These are phyloP conservation scores for Globisporangium paddicum DNA, from an alignment of 352 stramenopile species.

Conservation along the genomic window DNA sequence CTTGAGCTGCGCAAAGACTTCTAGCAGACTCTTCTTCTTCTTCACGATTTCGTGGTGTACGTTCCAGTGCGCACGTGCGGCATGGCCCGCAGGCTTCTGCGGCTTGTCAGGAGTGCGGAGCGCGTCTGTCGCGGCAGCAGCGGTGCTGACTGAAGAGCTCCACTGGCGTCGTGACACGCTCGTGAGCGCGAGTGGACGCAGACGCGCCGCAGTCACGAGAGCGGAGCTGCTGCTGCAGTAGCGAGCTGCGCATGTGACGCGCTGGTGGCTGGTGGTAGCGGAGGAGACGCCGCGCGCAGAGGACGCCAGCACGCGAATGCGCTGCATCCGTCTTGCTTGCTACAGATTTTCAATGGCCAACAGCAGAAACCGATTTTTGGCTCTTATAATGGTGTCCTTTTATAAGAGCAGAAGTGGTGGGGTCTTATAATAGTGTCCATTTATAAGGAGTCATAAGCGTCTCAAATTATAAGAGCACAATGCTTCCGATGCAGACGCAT, in stretches of 20 bases:
- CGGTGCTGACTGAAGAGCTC: neutral
- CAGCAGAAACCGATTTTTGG: too few species aligned
- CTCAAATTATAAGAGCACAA: too few species aligned
- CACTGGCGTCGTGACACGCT: neutral
- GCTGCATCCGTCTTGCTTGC: neutral
- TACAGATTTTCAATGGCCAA: conserved; percentile 4
- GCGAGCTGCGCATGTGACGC: neutral
- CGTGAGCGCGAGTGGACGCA: neutral
- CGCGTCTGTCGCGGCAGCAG: neutral
- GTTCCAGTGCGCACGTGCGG: conserved; percentile 19
- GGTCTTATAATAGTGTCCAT: too few species aligned
- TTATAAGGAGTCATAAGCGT: too few species aligned
- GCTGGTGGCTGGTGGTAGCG: neutral
- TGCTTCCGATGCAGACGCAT: too few species aligned
- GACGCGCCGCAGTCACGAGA: neutral
- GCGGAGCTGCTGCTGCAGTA: neutral
- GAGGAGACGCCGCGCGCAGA: neutral
- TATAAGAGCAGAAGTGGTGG: too few species aligned
- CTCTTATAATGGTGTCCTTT: too few species aligned
- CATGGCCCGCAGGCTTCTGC: neutral
- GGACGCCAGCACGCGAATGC: neutral
- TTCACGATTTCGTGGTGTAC: conserved; percentile 46
- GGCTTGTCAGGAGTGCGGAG: neutral
- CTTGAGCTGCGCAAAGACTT: conserved; percentile 48
- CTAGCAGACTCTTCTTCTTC: conserved; percentile 39